Base-by-base conservation (phyloP, 139 green algal genomes). In the Chlamydomonas sphaeroides region DNA sequence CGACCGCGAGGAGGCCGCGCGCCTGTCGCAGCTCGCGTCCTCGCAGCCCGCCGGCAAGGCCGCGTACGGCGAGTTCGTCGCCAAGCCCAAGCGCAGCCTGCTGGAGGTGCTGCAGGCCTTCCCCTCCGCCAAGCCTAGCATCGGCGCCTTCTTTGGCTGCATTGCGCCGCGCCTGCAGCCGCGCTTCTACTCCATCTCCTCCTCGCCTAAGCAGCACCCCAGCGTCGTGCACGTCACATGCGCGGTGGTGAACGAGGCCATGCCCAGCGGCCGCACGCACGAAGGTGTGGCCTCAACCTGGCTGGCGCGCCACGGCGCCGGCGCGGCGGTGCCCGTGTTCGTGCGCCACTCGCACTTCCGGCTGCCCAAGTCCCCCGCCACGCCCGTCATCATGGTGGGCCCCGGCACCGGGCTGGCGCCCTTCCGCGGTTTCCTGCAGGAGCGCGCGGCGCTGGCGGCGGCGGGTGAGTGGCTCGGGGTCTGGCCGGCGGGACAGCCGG, bases 361-460 rank as follows among this genome's bases (percentile, higher is more conserved):
- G 81, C 91, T 99, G 77, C 97, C 97, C 1, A 11, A 65, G 25
- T 83, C 96, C 78, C 70, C 87, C 4, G 32, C 32, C 6, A 78
- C 80, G 56, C 97, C 97, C 0, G 68, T 99, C 32, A 84, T 99
- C 32, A 99, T 99, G 97, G 89, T 99, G 14, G 97, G 97, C 6
- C 97, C 97, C 0, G 97, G 97, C 84, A 99, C 97, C 0, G 97
- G 97, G 2, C 88, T 99, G 35, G 97, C 97, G 0, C 97, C 97
- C 38, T 99, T 99, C 91, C 86, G 97, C 11, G 97, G 95, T 32
- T 99, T 99, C 87, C 87, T 99, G 49, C 97, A 99, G 91, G 94
- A 98, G 69, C 87, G 96, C 0, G 84, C 77, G 0, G 91, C 85
- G 18, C 76, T 91, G 49, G 23, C 48, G 57, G 81, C 48, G 18